Conservation (phyloP, 176 grass and related monocot genomes). For the Carex scoparia region DNA sequence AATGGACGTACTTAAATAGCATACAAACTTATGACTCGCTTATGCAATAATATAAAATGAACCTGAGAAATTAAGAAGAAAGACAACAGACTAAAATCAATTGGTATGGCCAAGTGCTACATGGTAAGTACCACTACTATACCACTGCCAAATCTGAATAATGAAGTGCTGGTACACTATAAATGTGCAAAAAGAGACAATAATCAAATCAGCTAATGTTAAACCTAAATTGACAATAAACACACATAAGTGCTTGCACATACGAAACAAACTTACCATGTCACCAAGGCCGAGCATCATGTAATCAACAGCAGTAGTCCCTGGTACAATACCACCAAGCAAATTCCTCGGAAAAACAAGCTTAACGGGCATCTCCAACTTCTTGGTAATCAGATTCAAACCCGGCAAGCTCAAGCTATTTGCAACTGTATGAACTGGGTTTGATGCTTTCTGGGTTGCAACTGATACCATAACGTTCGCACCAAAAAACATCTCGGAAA, state of each 20-base stretch:
- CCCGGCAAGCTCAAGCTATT: slow-evolving; percentile 86
- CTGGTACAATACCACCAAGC: slow-evolving; percentile 69
- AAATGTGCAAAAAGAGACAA: not conserved
- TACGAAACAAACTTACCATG: slow-evolving; percentile 54
- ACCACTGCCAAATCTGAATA: not conserved
- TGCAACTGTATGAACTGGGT: slow-evolving; percentile 85
- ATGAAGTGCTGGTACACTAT: not conserved
- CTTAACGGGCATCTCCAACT: slow-evolving; percentile 93
- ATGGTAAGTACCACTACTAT: not conserved
- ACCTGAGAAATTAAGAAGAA: not conserved
- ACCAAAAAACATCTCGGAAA: slow-evolving; percentile 92
- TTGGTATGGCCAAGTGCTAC: not conserved
- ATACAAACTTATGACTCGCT: not conserved
- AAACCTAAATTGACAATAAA: not conserved
- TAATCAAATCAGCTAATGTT: not conserved
- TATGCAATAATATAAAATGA: not conserved
- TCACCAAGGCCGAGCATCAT: slow-evolving; percentile 99
- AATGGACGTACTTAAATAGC: not conserved
- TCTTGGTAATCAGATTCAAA: slow-evolving; percentile 77
- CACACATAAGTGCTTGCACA: not conserved
- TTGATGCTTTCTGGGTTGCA: slow-evolving; percentile 95
- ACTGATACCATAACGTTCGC: slow-evolving; percentile 99
- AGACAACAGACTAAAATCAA: not conserved
- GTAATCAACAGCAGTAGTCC: slow-evolving; percentile 62
- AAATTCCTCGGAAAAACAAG: slow-evolving; percentile 96